Conservation (phyloP, 1,284 basidiomycete genomes). For the Leccinum subspadiceum region DNA sequence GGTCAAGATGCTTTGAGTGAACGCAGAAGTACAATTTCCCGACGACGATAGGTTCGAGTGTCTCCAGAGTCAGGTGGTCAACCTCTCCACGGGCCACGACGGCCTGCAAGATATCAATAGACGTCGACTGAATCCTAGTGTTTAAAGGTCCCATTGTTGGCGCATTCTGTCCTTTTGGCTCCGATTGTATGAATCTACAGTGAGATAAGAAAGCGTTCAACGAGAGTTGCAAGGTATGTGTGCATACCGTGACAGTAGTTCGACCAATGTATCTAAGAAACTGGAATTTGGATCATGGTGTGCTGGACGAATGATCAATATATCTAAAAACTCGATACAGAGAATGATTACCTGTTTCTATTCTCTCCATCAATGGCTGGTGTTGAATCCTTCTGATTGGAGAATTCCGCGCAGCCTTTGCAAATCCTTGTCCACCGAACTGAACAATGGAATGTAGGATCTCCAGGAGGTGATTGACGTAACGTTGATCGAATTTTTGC, state of each 20-base stretch:
- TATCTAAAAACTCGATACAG: slow-evolving; percentile 1
- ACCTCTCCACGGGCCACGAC: slow-evolving; percentile 81
- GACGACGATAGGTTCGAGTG: slow-evolving; percentile 70
- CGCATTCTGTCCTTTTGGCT: slow-evolving; percentile 52
- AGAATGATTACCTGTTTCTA: slow-evolving; percentile 49
- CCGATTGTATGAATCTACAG: slow-evolving; percentile 72
- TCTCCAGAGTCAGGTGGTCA: slow-evolving; percentile 54
- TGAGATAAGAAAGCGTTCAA: slow-evolving; percentile 1
- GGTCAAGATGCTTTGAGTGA: slow-evolving; percentile 67
- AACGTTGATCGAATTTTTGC: slow-evolving; percentile 74
- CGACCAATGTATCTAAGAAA: slow-evolving; percentile 74
- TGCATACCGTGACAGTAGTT: slow-evolving; percentile 64
- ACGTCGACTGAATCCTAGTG: slow-evolving; percentile 65
- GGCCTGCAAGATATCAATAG: slow-evolving; percentile 81
- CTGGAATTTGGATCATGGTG: slow-evolving; percentile 56
- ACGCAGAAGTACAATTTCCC: slow-evolving; percentile 76
- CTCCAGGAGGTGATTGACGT: slow-evolving; percentile 70
- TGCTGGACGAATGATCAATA: slow-evolving; percentile 37
- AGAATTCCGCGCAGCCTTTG: slow-evolving; percentile 63
- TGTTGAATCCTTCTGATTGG: slow-evolving; percentile 63
- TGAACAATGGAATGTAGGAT: slow-evolving; percentile 76
- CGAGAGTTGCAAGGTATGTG: background rate
- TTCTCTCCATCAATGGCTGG: slow-evolving; percentile 54
- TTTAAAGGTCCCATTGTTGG: slow-evolving; percentile 62
- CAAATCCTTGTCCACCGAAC: slow-evolving; percentile 88